A percentile compares a stretch with the other conserved stretches of the same genome.
Evolutionary conservation across 2,329 filamentous ascomycete species (phyloP).

Genomic region (Corniculantispora saksenae): DNA sequence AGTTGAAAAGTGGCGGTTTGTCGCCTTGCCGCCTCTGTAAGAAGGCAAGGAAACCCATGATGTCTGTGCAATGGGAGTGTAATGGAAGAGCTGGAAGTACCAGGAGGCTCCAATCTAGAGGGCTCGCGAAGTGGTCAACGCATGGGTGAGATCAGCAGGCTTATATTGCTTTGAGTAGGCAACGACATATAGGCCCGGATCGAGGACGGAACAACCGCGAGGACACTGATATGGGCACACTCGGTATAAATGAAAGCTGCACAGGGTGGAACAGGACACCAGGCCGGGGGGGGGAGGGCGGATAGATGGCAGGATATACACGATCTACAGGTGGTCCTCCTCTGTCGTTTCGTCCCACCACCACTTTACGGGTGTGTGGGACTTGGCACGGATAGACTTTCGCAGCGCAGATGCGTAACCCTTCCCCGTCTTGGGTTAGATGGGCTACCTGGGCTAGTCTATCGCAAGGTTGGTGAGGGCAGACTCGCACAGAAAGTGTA

Average conservation of each 20-base stretch:
- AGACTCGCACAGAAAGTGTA: constrained; percentile 5
- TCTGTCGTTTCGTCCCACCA: constrained; percentile 15
- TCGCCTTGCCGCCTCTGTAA: constrained; percentile 3
- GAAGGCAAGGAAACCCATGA: constrained; percentile 16
- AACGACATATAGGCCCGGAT: not conserved
- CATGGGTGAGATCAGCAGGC: constrained; percentile 8
- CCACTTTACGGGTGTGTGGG: not conserved
- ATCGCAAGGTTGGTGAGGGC: not conserved
- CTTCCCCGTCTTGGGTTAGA: not conserved
- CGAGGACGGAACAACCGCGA: not conserved
- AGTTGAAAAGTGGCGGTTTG: not conserved
- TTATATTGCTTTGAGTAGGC: constrained; percentile 5
- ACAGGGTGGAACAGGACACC: not conserved
- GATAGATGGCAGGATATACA: constrained; percentile 10
- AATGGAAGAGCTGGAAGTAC: not conserved
- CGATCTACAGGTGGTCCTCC: constrained; percentile 8
- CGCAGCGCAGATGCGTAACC: not conserved
- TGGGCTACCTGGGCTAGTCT: not conserved
- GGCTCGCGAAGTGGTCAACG: not conserved
- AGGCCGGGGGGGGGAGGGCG: not conserved
- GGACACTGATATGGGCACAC: not conserved
- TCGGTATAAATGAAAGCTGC: not conserved
- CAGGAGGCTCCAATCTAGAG: not conserved
- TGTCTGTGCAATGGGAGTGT: not conserved
- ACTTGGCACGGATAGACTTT: constrained; percentile 18